Percentiles rank a stretch among this genome's conserved stretches.
phyloP scores from a whole-genome alignment of 2,329 filamentous ascomycete genomes.

The Penicillium sp. region DNA sequence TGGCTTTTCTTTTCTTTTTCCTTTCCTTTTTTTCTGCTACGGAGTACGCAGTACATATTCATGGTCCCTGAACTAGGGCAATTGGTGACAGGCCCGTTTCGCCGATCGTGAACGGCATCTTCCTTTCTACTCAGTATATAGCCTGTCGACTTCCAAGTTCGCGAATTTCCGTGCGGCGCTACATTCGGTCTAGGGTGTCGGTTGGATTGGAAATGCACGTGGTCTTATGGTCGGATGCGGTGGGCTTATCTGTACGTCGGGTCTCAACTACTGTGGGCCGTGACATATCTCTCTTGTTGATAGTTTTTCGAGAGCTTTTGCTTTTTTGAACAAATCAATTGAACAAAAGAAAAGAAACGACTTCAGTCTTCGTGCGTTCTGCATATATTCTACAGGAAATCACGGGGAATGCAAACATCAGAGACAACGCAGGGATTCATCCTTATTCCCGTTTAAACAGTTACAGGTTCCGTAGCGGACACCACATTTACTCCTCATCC shows the following conservation, averaged over 20 bases:
- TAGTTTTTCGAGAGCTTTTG: background rate
- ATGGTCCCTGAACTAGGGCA: background rate
- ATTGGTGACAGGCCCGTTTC: background rate
- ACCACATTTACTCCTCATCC: slow-evolving; percentile 32
- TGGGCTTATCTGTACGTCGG: background rate
- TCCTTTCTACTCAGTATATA: background rate
- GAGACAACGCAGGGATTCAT: slow-evolving; percentile 13
- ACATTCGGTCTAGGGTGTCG: background rate
- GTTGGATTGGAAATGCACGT: background rate
- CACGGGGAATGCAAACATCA: slow-evolving; percentile 29
- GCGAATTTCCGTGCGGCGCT: background rate
- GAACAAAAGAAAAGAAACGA: slow-evolving; percentile 24
- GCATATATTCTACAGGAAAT: slow-evolving; percentile 35
- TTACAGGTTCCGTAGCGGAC: background rate
- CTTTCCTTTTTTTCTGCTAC: too few species aligned
- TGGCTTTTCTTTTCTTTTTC: background rate
- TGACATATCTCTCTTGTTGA: background rate
- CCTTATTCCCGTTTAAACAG: background rate
- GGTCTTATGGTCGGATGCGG: background rate
- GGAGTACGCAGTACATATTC: too few species aligned
- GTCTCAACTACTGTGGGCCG: background rate
- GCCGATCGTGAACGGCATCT: background rate
- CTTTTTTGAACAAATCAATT: slow-evolving; percentile 5
- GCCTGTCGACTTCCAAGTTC: background rate
- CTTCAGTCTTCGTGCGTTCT: slow-evolving; percentile 30